Conservation (phyloP, 2,329 filamentous ascomycete genomes). For the Trichoderma sp. region DNA sequence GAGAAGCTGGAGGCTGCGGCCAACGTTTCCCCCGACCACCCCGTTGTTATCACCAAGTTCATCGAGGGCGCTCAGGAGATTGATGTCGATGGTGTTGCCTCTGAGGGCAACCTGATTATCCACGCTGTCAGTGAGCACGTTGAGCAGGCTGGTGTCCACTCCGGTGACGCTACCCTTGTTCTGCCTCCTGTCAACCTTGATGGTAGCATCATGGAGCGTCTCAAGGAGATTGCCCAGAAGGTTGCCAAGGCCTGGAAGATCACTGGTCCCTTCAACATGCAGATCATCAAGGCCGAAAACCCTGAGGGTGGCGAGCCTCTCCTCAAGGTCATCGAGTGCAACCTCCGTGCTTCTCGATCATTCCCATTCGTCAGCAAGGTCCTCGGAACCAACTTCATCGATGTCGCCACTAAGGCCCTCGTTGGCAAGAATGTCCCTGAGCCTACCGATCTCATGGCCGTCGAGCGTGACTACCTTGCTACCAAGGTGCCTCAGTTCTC, state of each 20-base stretch:
- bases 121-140: constrained; percentile 96
- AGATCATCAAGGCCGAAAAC: constrained; percentile 90
- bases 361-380: constrained; percentile 99
- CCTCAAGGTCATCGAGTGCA: constrained; percentile 97
- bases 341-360: constrained; percentile 92
- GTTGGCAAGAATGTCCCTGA: constrained; percentile 81
- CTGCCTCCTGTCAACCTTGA: constrained; percentile 83
- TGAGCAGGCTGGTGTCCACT: constrained; percentile 96
- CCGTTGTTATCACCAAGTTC: constrained; percentile 97
- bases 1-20: constrained; percentile 90
- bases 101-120: constrained; percentile 78
- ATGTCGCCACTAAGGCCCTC: constrained; percentile 89
- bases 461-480: constrained; percentile 87
- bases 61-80: constrained; percentile 97
- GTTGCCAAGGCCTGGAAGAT: constrained; percentile 97
- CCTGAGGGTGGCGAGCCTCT: constrained; percentile 70
- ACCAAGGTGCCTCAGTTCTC: constrained; percentile 99
- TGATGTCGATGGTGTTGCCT: constrained; percentile 90
- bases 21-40: constrained; percentile 91
- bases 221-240: constrained; percentile 95
- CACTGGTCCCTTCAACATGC: constrained; percentile 99
- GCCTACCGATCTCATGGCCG: constrained; percentile 81
- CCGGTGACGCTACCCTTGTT: constrained; percentile 91
- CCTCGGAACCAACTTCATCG: constrained; percentile 93
- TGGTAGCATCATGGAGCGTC: constrained; percentile 71